phyloP scores from a whole-genome alignment of 2,329 filamentous ascomycete genomes.

The Capronia coronata region DNA sequence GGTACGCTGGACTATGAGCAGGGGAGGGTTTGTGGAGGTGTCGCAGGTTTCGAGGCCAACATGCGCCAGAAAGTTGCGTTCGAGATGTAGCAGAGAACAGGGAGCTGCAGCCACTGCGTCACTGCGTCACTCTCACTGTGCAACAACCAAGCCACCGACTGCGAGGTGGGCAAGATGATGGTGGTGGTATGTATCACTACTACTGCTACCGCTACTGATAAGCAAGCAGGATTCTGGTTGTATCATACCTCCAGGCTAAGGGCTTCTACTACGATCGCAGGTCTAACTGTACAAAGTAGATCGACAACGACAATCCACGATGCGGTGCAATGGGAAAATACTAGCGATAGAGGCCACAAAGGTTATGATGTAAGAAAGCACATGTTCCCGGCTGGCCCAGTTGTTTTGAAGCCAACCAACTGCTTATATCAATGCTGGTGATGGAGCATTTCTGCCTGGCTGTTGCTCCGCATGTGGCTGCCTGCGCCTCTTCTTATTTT shows the following conservation, averaged over 20 bases:
- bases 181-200: too few species aligned
- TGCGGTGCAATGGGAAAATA: not conserved
- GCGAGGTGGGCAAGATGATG: too few species aligned
- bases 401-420: not conserved
- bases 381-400: not conserved
- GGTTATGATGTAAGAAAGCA: constrained; percentile 4
- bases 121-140: too few species aligned
- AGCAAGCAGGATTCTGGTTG: constrained; percentile 3
- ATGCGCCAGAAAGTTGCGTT: too few species aligned
- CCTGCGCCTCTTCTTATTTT: not conserved
- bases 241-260: too few species aligned
- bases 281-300: not conserved
- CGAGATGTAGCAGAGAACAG: not conserved
- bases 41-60: constrained; percentile 1
- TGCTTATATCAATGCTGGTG: not conserved
- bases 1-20: constrained; percentile 3
- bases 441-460: not conserved
- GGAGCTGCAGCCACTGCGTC: constrained; percentile 11
- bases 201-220: too few species aligned
- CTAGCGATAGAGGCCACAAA: not conserved
- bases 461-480: not conserved
- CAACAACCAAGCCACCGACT: not conserved
- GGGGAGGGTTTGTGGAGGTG: constrained; percentile 10
- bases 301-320: not conserved
- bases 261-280: too few species aligned